Evolutionary conservation across 2,329 filamentous ascomycete species (phyloP).

Genomic region (Fusarium nisikadoi): DNA sequence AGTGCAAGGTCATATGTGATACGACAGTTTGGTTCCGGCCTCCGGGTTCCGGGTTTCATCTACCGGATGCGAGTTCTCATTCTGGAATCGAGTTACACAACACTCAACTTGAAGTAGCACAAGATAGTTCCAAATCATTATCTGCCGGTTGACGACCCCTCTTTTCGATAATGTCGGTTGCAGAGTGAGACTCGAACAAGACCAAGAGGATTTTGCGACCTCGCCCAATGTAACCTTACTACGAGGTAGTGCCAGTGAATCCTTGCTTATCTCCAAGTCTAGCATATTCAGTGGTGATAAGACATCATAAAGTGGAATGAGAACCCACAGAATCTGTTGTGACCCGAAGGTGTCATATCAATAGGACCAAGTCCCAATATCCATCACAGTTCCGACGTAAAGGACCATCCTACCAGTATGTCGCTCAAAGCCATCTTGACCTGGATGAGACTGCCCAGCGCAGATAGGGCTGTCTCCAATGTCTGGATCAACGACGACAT

Average conservation of each 20-base stretch:
- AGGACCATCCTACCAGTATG: rapidly evolving
- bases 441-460: neutral
- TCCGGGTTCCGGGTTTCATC: neutral
- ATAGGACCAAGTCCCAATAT: neutral
- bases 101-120: neutral
- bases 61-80: neutral
- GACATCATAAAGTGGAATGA: neutral
- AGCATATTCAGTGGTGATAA: neutral
- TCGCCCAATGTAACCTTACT: neutral
- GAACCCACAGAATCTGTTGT: rapidly evolving
- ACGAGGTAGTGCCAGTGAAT: neutral
- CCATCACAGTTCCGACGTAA: neutral
- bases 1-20: neutral
- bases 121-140: too few species aligned
- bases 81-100: neutral
- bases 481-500: neutral
- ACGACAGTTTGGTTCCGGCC: rapidly evolving
- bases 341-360: rapidly evolving
- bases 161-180: neutral
- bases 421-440: neutral
- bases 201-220: neutral
- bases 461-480: neutral
- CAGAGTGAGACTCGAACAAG: neutral
- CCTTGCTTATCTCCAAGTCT: neutral
- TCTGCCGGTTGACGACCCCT: neutral